A percentile compares a stretch with the other conserved stretches of the same genome.
Conservation (phyloP, 2,329 filamentous ascomycete species). For the Penicillium sp. region DNA sequence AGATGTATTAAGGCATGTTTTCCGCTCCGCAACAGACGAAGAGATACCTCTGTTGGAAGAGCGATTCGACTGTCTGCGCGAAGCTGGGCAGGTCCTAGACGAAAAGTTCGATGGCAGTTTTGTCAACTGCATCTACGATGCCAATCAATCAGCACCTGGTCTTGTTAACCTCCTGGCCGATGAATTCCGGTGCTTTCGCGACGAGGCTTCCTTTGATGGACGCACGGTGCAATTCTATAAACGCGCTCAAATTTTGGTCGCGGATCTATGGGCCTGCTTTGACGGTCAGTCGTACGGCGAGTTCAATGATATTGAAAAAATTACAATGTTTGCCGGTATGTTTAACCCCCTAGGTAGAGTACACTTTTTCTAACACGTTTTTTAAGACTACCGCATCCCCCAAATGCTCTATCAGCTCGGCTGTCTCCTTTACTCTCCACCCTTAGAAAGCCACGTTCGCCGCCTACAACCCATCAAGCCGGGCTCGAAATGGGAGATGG, state of each 20-base stretch:
- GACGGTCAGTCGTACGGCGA: constrained; percentile 72
- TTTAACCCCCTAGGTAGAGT: background rate
- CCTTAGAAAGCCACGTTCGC: constrained; percentile 67
- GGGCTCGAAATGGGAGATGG: constrained; percentile 76
- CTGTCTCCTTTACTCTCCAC: constrained; percentile 79
- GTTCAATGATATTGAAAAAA: constrained; percentile 87
- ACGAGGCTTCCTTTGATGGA: constrained; percentile 72
- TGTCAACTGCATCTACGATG: constrained; percentile 66
- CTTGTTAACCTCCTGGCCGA: constrained; percentile 82
- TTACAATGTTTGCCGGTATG: constrained; percentile 88
- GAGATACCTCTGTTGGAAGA: constrained; percentile 79
- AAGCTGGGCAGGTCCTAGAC: constrained; percentile 76
- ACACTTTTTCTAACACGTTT: background rate
- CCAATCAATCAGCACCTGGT: constrained; percentile 72
- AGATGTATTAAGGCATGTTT: constrained; percentile 69
- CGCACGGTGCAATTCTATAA: constrained; percentile 80
- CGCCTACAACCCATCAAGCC: constrained; percentile 62
- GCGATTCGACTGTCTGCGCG: constrained; percentile 72
- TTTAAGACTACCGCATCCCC: constrained; percentile 81
- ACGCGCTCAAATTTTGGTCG: constrained; percentile 91
- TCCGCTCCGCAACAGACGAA: constrained; percentile 81
- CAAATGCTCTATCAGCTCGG: constrained; percentile 84
- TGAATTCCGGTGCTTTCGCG: constrained; percentile 80
- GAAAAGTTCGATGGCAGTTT: constrained; percentile 76
- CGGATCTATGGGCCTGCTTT: constrained; percentile 95